Evolutionary conservation across 75 land plant genomes (phyloP), one percentile per base, ranked within the genome.

Genomic region (Picea sitchensis): DNA sequence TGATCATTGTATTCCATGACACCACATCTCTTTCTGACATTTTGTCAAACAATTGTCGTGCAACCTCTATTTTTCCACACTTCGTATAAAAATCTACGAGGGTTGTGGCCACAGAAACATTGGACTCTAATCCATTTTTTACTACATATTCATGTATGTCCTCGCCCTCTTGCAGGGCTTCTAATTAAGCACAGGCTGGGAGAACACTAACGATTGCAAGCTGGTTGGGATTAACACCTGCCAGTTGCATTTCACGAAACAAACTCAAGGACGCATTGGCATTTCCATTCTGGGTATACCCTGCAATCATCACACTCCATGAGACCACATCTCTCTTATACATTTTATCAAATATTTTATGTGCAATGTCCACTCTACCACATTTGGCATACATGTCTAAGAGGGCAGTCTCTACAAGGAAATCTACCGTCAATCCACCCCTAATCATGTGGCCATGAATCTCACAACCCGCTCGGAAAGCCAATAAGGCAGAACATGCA

Each of bases 1-100:
- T 73, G n/a, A 93, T 68, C 84, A 92, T 84, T 7, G 93, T 84
- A 65, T 82, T 87, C 91, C 91, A 87, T 2, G 90, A 84, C 63
- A 86, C 84, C 78, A 78, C 58, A 75, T 86, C 88, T 86, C 80
- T 88, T 26, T 31, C 71, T 32, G 81, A 81, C 41, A 84, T 60
- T 34, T 23, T 51, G 11, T 76, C 81, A 74, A 91, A 91, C 79
- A 91, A 20, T 23, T 47, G 81, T 4, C 67, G 41, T 4, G 93
- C 93, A n/a, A 77, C 79, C 14, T 54, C 81, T 81, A 89, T 72
- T 57, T 87, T 77, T 9, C 87, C 89, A 59, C 44, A 74, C 78
- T 80, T 83, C 14, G 81, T 71, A 58, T 85, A 91, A 85, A 88
- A 79, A 59, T 81, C 84, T 21, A 91, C 79, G 67, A 91, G 68